Percentiles rank a stretch among this genome's conserved stretches.
Conservation (phyloP, 1,139 yeast species). For the Arxiozyma telluris region DNA sequence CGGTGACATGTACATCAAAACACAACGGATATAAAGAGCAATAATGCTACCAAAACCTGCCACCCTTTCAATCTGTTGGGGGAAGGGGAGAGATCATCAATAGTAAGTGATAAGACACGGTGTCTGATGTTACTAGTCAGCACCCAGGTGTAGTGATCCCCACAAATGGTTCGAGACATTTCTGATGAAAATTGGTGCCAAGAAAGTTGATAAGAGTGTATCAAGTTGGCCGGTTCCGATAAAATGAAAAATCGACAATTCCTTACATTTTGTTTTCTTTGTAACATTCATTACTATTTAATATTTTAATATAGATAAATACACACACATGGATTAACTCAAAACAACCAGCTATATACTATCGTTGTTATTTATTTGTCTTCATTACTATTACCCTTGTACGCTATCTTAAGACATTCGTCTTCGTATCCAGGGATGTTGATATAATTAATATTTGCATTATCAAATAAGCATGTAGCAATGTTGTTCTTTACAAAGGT, state of each 20-base stretch:
- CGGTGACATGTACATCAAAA: background rate
- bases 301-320: too few relatives aligned
- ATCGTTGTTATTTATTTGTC: background rate
- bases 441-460: slow-evolving; percentile 57
- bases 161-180: too few relatives aligned
- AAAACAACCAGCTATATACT: background rate
- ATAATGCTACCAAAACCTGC: background rate
- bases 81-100: too few relatives aligned
- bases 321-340: background rate
- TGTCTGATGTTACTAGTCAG: too few relatives aligned
- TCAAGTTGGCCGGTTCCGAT: background rate
- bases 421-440: slow-evolving; percentile 80
- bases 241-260: too few relatives aligned
- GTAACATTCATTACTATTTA: background rate
- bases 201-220: too few relatives aligned
- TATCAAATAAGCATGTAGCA: slow-evolving; percentile 47
- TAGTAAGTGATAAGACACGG: too few relatives aligned
- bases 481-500: slow-evolving; percentile 75
- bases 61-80: too few relatives aligned
- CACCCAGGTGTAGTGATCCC: too few relatives aligned
- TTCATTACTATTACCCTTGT: slow-evolving; percentile 49
- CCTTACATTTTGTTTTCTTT: background rate
- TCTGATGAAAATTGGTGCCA: too few relatives aligned
- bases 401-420: slow-evolving; percentile 64
- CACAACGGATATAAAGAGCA: background rate